Evolutionary conservation across 495 filamentous ascomycete genomes (phyloP).

Genomic region (Rusavskia elegans): DNA sequence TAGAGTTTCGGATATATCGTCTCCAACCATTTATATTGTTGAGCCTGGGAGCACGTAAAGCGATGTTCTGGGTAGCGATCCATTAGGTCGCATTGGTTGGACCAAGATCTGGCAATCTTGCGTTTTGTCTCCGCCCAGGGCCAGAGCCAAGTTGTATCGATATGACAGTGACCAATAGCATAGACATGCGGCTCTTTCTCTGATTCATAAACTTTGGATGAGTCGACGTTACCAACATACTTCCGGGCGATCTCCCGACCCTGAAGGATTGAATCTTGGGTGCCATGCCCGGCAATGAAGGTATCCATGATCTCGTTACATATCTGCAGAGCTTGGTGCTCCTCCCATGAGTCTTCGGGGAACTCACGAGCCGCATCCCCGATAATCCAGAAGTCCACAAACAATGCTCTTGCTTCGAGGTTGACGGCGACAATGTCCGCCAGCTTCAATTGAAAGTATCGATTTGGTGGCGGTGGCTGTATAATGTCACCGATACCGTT

Average conservation of each 20-base stretch:
- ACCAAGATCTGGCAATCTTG: conserved; percentile 92
- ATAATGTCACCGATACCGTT: conserved; percentile 81
- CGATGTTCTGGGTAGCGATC: conserved; percentile 89
- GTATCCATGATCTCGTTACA: conserved; percentile 77
- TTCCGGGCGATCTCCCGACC: conserved; percentile 66
- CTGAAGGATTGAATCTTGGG: conserved; percentile 57
- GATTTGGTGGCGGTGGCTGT: conserved; percentile 74
- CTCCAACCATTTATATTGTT: conserved; percentile 97
- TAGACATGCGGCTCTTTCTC: conserved; percentile 61
- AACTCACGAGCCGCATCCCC: conserved; percentile 76
- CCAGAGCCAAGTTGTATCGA: conserved; percentile 97
- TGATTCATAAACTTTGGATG: conserved; percentile 65
- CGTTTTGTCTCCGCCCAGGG: conserved; percentile 98
- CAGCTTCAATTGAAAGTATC: conserved; percentile 53
- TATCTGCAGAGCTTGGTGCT: conserved; percentile 68
- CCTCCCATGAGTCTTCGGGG: conserved; percentile 65
- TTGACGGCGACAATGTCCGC: conserved; percentile 90
- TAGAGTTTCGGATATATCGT: conserved; percentile 73
- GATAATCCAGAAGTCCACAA: conserved; percentile 91
- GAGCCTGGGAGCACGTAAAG: conserved; percentile 82
- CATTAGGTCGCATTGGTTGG: conserved; percentile 85
- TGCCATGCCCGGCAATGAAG: conserved; percentile 64
- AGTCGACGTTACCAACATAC: conserved; percentile 73
- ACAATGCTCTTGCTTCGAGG: conserved; percentile 63
- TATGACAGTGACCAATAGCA: conserved; percentile 91